Conservation (phyloP, 139 green algal species). For the Chlorella sp. region DNA sequence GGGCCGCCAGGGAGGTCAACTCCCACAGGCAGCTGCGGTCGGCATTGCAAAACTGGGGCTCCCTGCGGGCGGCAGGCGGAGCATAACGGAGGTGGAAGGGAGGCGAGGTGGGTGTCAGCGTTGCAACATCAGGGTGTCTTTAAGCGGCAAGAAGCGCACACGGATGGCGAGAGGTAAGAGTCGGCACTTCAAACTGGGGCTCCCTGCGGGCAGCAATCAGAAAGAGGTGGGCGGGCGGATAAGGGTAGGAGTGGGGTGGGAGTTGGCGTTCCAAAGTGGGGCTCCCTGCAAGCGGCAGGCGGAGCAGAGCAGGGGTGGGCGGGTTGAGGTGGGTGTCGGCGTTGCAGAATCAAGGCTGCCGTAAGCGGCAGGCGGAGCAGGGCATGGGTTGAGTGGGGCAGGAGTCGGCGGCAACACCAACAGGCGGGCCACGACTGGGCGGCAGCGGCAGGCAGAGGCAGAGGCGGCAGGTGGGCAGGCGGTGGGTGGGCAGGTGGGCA, state of each 20-base stretch:
- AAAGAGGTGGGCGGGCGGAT: too few species aligned
- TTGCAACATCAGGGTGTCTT: too few species aligned
- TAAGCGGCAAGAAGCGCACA: too few species aligned
- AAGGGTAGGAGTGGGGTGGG: neutral
- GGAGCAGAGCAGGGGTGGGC: neutral
- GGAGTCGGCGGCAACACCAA: too few species aligned
- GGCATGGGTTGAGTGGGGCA: neutral
- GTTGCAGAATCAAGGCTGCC: too few species aligned
- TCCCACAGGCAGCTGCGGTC: conserved; percentile 92
- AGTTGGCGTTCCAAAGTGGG: conserved; percentile 77
- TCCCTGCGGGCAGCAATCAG: too few species aligned
- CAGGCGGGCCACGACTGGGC: neutral
- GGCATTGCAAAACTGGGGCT: conserved; percentile 78
- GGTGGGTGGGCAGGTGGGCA: neutral
- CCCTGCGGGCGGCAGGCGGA: conserved; percentile 48
- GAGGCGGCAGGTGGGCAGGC: neutral
- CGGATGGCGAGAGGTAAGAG: too few species aligned
- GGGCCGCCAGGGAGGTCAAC: conserved; percentile 78
- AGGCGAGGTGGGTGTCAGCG: too few species aligned
- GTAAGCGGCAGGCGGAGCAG: too few species aligned
- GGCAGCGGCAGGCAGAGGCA: neutral
- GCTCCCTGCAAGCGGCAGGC: conserved; percentile 65
- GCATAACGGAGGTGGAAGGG: neutral
- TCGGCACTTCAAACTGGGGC: too few species aligned
- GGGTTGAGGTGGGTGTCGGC: too few species aligned